A percentile compares a stretch with the other conserved stretches of the same genome.
Evolutionary conservation across 2,329 filamentous ascomycete species (phyloP).

Genomic region (Elsinoe batatas): DNA sequence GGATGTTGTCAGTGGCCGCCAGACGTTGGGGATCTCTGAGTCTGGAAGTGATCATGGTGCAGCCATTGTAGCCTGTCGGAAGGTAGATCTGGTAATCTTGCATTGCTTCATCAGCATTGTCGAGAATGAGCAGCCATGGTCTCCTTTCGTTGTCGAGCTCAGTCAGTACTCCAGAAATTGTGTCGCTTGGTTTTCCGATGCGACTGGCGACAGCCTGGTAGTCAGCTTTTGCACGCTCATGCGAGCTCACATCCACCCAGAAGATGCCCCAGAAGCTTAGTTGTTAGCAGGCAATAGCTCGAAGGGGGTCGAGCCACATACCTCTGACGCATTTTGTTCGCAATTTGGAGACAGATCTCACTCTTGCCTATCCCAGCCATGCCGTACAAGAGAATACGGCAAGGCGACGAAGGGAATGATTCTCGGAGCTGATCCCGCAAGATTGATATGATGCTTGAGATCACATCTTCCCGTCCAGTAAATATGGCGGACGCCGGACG

Average conservation of each 20-base stretch:
- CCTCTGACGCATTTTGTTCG: neutral
- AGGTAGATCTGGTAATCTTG: neutral
- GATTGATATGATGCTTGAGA: neutral
- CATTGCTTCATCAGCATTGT: neutral
- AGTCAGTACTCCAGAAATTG: neutral
- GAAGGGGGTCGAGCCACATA: neutral
- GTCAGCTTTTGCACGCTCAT: neutral
- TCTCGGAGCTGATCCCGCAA: neutral
- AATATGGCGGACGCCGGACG: neutral
- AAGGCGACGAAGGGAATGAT: neutral
- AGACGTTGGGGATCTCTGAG: neutral
- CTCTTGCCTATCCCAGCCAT: slow-evolving; percentile 2
- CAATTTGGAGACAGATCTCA: slow-evolving; percentile 3
- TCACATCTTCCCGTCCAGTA: neutral
- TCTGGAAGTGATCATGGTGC: neutral
- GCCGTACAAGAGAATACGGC: neutral
- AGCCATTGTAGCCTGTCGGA: neutral
- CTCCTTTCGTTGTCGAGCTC: neutral
- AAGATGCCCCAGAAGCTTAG: neutral
- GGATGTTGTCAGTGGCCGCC: neutral
- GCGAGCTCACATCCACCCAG: neutral
- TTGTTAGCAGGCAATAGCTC: no score
- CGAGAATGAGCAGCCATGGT: neutral
- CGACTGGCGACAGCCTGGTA: neutral
- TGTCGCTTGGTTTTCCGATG: neutral